Percentiles rank a stretch among this genome's conserved stretches.
Conservation (phyloP, 768 basidiomycete genomes). For the Suillus americanus region DNA sequence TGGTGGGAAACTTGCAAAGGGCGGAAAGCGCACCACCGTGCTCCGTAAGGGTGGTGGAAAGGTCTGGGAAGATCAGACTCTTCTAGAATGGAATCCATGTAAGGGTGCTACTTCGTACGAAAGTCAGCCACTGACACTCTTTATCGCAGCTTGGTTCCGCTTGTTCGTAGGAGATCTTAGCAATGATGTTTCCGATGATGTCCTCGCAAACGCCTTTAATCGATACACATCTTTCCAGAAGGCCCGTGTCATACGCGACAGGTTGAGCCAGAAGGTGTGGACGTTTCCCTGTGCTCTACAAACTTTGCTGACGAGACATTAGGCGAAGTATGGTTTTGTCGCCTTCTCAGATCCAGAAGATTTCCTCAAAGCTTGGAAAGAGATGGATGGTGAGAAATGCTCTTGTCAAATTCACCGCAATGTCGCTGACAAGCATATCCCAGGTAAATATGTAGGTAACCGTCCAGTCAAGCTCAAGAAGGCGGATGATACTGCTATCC, state of each 20-base stretch:
- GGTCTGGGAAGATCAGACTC: slow-evolving; percentile 97
- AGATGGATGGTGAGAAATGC: slow-evolving; percentile 85
- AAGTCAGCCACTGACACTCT: slow-evolving; percentile 9
- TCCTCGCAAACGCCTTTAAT: slow-evolving; percentile 89
- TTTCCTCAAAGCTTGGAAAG: slow-evolving; percentile 97
- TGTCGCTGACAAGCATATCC: slow-evolving; percentile 7
- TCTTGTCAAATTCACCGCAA: neutral
- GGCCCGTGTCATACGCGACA: slow-evolving; percentile 92
- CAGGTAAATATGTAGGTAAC: slow-evolving; percentile 96
- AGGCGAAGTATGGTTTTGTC: slow-evolving; percentile 98
- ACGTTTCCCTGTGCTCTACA: neutral
- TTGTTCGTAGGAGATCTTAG: slow-evolving; percentile 97
- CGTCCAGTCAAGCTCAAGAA: slow-evolving; percentile 96
- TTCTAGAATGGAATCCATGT: slow-evolving; percentile 98
- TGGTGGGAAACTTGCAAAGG: slow-evolving; percentile 83
- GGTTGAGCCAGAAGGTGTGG: slow-evolving; percentile 86
- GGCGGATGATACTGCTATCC: slow-evolving; percentile 82
- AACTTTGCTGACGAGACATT: slow-evolving; percentile 6
- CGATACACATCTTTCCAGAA: slow-evolving; percentile 94
- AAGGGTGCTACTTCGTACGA: slow-evolving; percentile 29
- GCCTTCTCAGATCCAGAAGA: slow-evolving; percentile 99
- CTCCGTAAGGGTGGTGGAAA: slow-evolving; percentile 94
- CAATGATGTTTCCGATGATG: slow-evolving; percentile 97
- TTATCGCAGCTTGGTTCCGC: slow-evolving; percentile 83
- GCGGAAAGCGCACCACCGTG: slow-evolving; percentile 91